Evolutionary conservation across 352 stramenopile species (phyloP).

Genomic region (Pythium monospermum): DNA sequence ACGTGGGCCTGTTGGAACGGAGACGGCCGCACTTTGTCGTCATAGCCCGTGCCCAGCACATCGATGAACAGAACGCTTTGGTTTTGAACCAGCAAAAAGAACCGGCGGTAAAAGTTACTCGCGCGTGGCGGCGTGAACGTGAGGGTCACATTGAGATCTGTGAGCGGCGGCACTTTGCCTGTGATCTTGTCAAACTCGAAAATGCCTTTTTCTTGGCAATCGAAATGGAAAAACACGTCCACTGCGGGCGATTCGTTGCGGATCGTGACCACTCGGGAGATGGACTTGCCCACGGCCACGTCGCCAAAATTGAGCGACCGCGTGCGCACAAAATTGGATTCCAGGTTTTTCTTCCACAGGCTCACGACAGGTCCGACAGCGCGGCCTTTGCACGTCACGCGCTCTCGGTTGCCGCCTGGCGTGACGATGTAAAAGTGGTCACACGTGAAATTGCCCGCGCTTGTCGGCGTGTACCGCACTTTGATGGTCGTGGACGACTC

Average conservation of each 20-base stretch:
- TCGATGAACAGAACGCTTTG: constrained; percentile 85
- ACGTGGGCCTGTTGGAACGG: constrained; percentile 90
- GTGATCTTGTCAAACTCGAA: constrained; percentile 84
- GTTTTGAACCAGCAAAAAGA: constrained; percentile 85
- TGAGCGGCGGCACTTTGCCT: constrained; percentile 73
- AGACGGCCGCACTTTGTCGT: constrained; percentile 85
- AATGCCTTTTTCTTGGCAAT: constrained; percentile 58
- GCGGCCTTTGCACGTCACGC: constrained; percentile 64
- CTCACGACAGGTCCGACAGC: constrained; percentile 59
- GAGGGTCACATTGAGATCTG: constrained; percentile 79
- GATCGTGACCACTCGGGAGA: constrained; percentile 76
- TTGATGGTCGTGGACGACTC: constrained; percentile 66
- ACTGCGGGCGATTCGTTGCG: constrained; percentile 75
- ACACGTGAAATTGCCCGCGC: constrained; percentile 83
- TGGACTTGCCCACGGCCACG: constrained; percentile 48
- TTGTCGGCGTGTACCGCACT: constrained; percentile 77
- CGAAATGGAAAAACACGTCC: constrained; percentile 76
- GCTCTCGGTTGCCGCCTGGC: constrained; percentile 80
- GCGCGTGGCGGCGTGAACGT: constrained; percentile 67
- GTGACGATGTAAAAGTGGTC: constrained; percentile 90
- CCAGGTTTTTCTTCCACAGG: constrained; percentile 80
- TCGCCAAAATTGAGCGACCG: constrained; percentile 89
- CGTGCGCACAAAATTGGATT: constrained; percentile 63
- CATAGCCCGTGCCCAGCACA: constrained; percentile 84
- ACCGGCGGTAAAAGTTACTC: constrained; percentile 89